Evolutionary conservation across 129 eudicot species (phyloP), one percentile per base, ranked within the genome.

Genomic region (Helianthus tuberosus): DNA sequence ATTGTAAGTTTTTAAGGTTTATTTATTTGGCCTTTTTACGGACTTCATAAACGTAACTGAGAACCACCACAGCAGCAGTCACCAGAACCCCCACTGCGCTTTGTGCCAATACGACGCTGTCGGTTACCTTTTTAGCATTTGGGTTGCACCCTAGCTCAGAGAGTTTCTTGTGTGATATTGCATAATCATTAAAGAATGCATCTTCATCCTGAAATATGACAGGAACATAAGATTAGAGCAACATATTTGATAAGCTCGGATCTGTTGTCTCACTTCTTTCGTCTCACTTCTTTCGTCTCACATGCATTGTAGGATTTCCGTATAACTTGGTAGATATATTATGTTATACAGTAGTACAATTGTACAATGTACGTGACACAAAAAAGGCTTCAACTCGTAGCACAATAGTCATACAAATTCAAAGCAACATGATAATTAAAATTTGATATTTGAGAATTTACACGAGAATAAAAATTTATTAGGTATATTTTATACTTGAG

Each of bases 141-240:
- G 96, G 96, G 48, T 69, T 76, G 49, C 90, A 94, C 25, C 98
- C 98, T 48, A 94, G 73, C 76, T 94, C 98, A 17, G 98, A 94
- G 29, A 94, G 96, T 67, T 90, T 94, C 87, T 94, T 90, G 88
- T 94, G 98, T 66, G 98, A 94, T 50, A 72, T 75, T 8, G 98
- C 93, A 67, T 91, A 91, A 71, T 91, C 97, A 32, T 75, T 82
- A 67, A 88, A 91, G 88, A 91, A 91, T 64, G 91, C 97, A 70
- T 88, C 97, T 82, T 91, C 97, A 75, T 91, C 95, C 97, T 91
- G 85, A 72, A 81, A 81, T 81, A 81, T 81, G n/a, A 20, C 23
- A 20, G 75, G 78, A 76, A 75, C 68, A 72, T 75, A 70, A 44
- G 50, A 53, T 46, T 69, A 43, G 68, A 73, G 75, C 58, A 79